Percentiles rank a stretch among this genome's conserved stretches.
Evolutionary conservation across 257 asterid species (phyloP).

Genomic region (Jasminum sambac): DNA sequence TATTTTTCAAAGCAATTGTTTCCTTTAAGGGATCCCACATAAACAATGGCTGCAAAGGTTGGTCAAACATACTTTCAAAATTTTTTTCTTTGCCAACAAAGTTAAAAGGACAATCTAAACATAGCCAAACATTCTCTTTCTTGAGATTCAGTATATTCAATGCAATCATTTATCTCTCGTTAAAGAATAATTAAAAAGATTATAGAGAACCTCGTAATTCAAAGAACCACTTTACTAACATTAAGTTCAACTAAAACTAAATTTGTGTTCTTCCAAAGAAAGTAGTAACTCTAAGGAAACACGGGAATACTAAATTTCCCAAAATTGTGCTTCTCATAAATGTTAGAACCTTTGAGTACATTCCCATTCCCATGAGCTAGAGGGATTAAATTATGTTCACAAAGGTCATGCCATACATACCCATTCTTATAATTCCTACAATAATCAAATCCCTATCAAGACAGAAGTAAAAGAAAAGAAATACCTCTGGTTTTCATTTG

Average conservation of each 20-base stretch:
- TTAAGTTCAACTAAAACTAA: not conserved
- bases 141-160: too few relatives aligned
- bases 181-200: too few relatives aligned
- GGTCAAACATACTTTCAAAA: too few relatives aligned
- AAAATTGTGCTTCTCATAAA: slow-evolving; percentile 67
- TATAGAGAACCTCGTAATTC: too few relatives aligned
- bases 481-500: too few relatives aligned
- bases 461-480: too few relatives aligned
- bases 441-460: slow-evolving; percentile 18
- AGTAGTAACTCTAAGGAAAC: not conserved
- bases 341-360: slow-evolving; percentile 95
- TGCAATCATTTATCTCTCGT: too few relatives aligned
- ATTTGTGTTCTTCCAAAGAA: not conserved
- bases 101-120: too few relatives aligned
- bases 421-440: slow-evolving; percentile 89
- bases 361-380: slow-evolving; percentile 89
- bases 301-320: too few relatives aligned
- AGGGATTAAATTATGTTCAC: slow-evolving; percentile 76
- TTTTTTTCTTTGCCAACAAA: too few relatives aligned
- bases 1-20: slow-evolving; percentile 11
- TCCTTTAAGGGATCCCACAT: slow-evolving; percentile 69
- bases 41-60: slow-evolving; percentile 70
- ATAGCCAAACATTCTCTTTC: too few relatives aligned
- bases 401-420: slow-evolving; percentile 94
- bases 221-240: too few relatives aligned